These are phyloP conservation scores for Pyrenophora graminea DNA, from an alignment of 2,329 filamentous ascomycete species.

Conservation along the genomic window DNA sequence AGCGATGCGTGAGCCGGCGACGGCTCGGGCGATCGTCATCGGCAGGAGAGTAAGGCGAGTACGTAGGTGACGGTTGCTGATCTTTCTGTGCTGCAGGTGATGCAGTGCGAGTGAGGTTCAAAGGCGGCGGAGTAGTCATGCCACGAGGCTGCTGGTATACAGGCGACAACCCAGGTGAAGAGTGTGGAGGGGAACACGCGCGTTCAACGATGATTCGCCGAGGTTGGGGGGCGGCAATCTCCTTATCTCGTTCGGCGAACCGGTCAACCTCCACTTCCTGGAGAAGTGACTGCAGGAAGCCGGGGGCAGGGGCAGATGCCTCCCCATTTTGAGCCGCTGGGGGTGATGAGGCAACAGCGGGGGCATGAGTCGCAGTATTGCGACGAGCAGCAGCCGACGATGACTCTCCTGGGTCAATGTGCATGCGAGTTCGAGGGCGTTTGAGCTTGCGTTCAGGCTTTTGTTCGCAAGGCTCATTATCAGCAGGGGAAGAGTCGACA, in stretches of 20 bases:
- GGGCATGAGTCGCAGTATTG: slow-evolving; percentile 23
- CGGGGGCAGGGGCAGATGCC: slow-evolving; percentile 58
- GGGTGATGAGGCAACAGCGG: slow-evolving; percentile 24
- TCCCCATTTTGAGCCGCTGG: slow-evolving; percentile 24
- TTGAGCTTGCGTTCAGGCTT: slow-evolving; percentile 81
- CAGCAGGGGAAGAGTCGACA: slow-evolving; percentile 70
- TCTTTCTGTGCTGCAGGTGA: slow-evolving; percentile 57
- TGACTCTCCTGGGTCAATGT: slow-evolving; percentile 58
- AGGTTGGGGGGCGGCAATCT: slow-evolving; percentile 47
- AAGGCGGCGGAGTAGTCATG: slow-evolving; percentile 69
- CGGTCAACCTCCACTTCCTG: slow-evolving; percentile 75
- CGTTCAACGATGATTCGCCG: slow-evolving; percentile 47
- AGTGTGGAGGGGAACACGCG: slow-evolving; percentile 52
- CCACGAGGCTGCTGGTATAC: slow-evolving; percentile 70
- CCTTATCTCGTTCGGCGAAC: slow-evolving; percentile 41
- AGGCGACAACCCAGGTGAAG: slow-evolving; percentile 71
- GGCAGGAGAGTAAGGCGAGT: slow-evolving; percentile 66
- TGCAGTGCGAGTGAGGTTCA: slow-evolving; percentile 62
- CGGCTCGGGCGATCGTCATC: slow-evolving; percentile 47
- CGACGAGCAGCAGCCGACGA: slow-evolving; percentile 38
- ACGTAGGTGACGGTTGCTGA: slow-evolving; percentile 69
- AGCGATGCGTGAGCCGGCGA: slow-evolving; percentile 34
- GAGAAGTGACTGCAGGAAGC: slow-evolving; percentile 82
- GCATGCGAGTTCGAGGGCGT: slow-evolving; percentile 77
- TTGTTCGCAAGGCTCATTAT: slow-evolving; percentile 63